A percentile compares a stretch with the other conserved stretches of the same genome.
Conservation (phyloP, 176 grass and related monocot genomes). For the Carex pumila region DNA sequence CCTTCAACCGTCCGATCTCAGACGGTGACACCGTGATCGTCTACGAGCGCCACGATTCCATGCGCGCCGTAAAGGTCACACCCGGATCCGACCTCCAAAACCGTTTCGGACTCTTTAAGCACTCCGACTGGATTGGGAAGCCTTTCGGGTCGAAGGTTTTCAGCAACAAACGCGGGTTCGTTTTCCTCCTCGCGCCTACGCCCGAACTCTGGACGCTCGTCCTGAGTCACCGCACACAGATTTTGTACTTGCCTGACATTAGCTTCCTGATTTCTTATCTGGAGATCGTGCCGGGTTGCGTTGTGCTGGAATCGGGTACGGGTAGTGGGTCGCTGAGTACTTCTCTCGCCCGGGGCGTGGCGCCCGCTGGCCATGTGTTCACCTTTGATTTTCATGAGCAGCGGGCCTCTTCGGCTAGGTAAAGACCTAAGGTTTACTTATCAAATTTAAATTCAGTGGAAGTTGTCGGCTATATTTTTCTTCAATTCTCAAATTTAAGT, state of each 20-base stretch:
- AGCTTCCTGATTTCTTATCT: constrained; percentile 78
- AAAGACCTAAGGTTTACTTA: not conserved
- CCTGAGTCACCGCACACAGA: constrained; percentile 87
- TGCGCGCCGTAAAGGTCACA: constrained; percentile 53
- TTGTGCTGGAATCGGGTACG: constrained; percentile 76
- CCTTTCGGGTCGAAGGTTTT: constrained; percentile 77
- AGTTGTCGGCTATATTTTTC: not conserved
- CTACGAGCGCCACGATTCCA: constrained; percentile 60
- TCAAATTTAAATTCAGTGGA: not conserved
- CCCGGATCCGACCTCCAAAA: constrained; percentile 58
- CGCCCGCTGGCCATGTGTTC: constrained; percentile 53
- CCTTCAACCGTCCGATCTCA: constrained; percentile 42
- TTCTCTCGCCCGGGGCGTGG: constrained; percentile 60
- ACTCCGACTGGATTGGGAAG: constrained; percentile 71
- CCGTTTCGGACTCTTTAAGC: constrained; percentile 69
- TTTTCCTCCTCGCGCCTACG: constrained; percentile 65
- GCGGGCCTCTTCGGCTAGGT: constrained; percentile 70
- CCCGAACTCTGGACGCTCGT: constrained; percentile 91
- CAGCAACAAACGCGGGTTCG: constrained; percentile 43
- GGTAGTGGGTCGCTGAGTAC: constrained; percentile 80
- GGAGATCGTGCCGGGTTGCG: constrained; percentile 63
- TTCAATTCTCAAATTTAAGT: not conserved
- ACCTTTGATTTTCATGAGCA: constrained; percentile 97
- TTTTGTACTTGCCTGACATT: constrained; percentile 84
- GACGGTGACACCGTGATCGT: constrained; percentile 81